Conservation (phyloP, 2,329 filamentous ascomycete genomes). For the Diaporthe humulicola region DNA sequence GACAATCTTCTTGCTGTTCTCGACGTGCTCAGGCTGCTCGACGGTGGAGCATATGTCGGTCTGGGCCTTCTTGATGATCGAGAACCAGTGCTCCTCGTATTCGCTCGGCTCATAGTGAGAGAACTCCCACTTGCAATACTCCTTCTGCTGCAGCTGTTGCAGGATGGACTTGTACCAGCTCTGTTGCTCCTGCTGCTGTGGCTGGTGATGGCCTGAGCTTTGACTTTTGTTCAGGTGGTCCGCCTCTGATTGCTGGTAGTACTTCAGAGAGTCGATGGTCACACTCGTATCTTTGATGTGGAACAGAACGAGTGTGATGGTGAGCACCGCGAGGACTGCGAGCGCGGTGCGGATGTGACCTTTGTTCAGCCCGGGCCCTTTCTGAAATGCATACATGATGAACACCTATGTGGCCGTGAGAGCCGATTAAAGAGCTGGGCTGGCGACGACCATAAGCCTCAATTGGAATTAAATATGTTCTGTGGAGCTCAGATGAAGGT, state of each 20-base stretch:
- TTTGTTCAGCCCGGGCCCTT: neutral
- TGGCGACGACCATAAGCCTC: neutral
- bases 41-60: neutral
- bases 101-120: slow-evolving; percentile 1
- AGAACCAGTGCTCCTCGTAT: slow-evolving; percentile 9
- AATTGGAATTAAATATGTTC: neutral
- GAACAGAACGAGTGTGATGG: neutral
- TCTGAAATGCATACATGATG: neutral
- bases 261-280: neutral
- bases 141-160: neutral
- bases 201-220: neutral
- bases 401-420: neutral
- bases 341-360: neutral
- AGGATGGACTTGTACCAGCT: neutral
- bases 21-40: neutral
- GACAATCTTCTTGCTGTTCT: slow-evolving; percentile 3
- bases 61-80: neutral
- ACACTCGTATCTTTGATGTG: neutral
- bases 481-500: neutral
- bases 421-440: neutral
- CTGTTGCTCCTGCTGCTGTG: neutral
- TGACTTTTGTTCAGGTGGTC: neutral
- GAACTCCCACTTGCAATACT: slow-evolving; percentile 15
- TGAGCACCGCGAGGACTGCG: neutral
- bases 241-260: neutral